A percentile compares a stretch with the other conserved stretches of the same genome.
phyloP scores from a whole-genome alignment of 108 stramenopile species.

The Cylindrotheca closterium region DNA sequence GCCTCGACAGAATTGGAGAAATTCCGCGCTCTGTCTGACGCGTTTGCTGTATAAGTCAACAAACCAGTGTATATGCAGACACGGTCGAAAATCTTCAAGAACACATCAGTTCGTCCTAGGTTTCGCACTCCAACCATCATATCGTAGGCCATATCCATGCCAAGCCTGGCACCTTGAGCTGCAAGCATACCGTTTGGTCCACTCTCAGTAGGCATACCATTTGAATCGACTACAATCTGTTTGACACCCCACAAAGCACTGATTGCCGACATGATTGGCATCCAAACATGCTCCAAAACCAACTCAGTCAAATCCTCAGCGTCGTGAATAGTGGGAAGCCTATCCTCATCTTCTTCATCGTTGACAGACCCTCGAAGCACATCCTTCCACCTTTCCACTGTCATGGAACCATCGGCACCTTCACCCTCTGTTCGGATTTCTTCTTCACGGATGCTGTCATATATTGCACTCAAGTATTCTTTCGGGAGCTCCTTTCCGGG shows the following conservation, averaged over 20 bases:
- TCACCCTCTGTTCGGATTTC: constrained; percentile 89
- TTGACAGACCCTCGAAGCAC: constrained; percentile 57
- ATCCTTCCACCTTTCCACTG: constrained; percentile 90
- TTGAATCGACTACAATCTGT: not conserved
- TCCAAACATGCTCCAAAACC: constrained; percentile 79
- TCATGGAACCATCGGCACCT: constrained; percentile 87
- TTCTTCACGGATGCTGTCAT: constrained; percentile 80
- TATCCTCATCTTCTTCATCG: constrained; percentile 24
- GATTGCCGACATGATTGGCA: constrained; percentile 76
- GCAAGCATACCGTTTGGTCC: constrained; percentile 39
- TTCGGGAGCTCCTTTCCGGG: constrained; percentile 76
- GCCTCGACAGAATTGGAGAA: constrained; percentile 73
- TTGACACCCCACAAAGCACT: constrained; percentile 75
- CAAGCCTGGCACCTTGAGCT: constrained; percentile 75
- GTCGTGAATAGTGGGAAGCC: constrained; percentile 28
- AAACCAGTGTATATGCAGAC: constrained; percentile 73
- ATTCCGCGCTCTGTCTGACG: constrained; percentile 34
- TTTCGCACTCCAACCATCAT: constrained; percentile 70
- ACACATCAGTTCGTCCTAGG: constrained; percentile 71
- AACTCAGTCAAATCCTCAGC: constrained; percentile 73
- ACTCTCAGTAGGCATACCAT: constrained; percentile 1
- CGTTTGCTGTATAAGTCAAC: constrained; percentile 41
- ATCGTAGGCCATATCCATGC: constrained; percentile 79
- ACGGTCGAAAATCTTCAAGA: constrained; percentile 65
- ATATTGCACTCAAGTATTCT: constrained; percentile 87